phyloP scores from a whole-genome alignment of 2,329 filamentous ascomycete genomes.

The Hymenoscyphus fraxineus region DNA sequence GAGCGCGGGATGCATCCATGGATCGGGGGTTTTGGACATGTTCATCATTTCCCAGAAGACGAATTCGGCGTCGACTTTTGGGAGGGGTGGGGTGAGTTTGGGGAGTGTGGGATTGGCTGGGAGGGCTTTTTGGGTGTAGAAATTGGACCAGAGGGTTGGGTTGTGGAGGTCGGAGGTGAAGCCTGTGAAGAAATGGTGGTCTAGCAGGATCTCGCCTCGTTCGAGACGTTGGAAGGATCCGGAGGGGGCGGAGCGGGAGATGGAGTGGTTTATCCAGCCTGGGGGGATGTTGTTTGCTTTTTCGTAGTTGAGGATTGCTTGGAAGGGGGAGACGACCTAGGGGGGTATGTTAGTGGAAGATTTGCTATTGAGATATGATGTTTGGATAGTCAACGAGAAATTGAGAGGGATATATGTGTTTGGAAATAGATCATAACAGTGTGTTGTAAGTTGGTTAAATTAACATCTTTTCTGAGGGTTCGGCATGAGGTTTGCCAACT shows the following conservation, averaged over 20 bases:
- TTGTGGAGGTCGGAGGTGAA: constrained; percentile 74
- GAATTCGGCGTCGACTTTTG: constrained; percentile 69
- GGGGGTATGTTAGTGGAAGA: constrained; percentile 19
- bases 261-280: constrained; percentile 89
- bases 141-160: constrained; percentile 65
- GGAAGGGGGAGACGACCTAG: constrained; percentile 81
- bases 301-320: constrained; percentile 91
- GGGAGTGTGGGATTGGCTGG: constrained; percentile 37
- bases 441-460: too few relatives aligned
- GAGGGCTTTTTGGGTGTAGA: constrained; percentile 43
- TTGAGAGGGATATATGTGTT: neutral
- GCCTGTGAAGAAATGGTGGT: constrained; percentile 67
- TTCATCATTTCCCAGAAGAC: constrained; percentile 82
- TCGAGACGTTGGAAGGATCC: constrained; percentile 90
- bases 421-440: neutral
- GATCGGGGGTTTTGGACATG: neutral
- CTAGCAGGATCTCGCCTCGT: constrained; percentile 73
- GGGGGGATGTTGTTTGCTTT: constrained; percentile 68
- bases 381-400: neutral
- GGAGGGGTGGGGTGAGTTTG: constrained; percentile 56
- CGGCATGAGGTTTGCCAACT: too few relatives aligned
- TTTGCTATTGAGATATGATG: neutral
- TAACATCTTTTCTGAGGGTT: too few relatives aligned
- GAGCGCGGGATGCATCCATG: constrained; percentile 69
- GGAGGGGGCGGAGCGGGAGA: constrained; percentile 70